phyloP scores from a whole-genome alignment of 2,329 filamentous ascomycete species.

The Myrmaecium sp. region DNA sequence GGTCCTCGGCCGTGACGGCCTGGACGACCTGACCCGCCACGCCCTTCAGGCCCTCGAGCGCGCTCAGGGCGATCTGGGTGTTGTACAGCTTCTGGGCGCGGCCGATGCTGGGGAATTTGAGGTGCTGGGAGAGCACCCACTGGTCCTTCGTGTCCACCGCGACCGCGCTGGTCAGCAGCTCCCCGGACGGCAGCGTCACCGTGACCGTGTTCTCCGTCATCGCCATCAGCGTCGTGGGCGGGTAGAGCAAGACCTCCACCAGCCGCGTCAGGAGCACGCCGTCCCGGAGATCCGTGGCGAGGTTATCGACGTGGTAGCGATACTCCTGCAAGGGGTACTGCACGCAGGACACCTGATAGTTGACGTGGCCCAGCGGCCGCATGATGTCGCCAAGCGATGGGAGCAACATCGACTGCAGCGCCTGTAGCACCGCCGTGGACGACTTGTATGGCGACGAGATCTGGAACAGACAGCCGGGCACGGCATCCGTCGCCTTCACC shows the following conservation, averaged over 20 bases:
- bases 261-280: slow-evolving; percentile 42
- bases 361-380: slow-evolving; percentile 37
- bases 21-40: slow-evolving; percentile 23
- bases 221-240: slow-evolving; percentile 13
- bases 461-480: slow-evolving; percentile 33
- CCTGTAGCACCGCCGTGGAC: slow-evolving; percentile 35
- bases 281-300: slow-evolving; percentile 45
- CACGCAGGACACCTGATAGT: slow-evolving; percentile 35
- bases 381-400: slow-evolving; percentile 41
- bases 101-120: slow-evolving; percentile 40
- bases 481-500: slow-evolving; percentile 23
- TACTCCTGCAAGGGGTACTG: slow-evolving; percentile 44
- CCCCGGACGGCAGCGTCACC: slow-evolving; percentile 28
- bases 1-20: slow-evolving; percentile 36
- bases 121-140: slow-evolving; percentile 36
- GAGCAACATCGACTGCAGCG: slow-evolving; percentile 35
- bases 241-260: slow-evolving; percentile 39
- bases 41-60: slow-evolving; percentile 28
- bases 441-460: slow-evolving; percentile 36
- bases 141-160: slow-evolving; percentile 17
- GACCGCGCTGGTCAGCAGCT: slow-evolving; percentile 22
- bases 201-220: slow-evolving; percentile 24
- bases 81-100: slow-evolving; percentile 42
- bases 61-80: slow-evolving; percentile 38
- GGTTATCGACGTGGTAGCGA: slow-evolving; percentile 38